Evolutionary conservation across 2,329 filamentous ascomycete species (phyloP), one percentile per base, ranked within the genome.

Genomic region (Trichoderma sp.): DNA sequence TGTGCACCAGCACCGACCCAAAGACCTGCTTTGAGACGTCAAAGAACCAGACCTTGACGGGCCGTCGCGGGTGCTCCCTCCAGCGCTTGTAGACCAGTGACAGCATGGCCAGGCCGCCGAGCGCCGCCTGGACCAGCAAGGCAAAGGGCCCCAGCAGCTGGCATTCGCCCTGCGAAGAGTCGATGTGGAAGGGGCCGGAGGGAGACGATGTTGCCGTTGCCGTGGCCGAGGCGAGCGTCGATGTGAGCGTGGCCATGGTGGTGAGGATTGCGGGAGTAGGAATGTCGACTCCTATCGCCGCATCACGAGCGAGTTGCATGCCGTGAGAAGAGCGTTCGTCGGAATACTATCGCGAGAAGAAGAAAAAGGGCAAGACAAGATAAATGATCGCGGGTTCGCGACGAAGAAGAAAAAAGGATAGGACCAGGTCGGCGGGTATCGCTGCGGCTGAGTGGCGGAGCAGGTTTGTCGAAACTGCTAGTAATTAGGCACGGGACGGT

Each of bases 21-120:
- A 98, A 92, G 64, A 99, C 93, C 83, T 99, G 95, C 83, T 99
- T 99, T 35, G 93, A 97, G 27, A 90, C 95, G 77, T 99, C 95
- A 78, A 98, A 99, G 78, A 92, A 94, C 94, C 95, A 99, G 72
- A 99, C 93, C 84, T 96, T 97, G 75, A 98, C 76, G 1, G 94
- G 94, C 66, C 95, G 87, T 78, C 97, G 94, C 1, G 95, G 94
- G 67, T 92, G 86, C 80, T 99, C 95, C 71, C 92, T 88, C 89
- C 91, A 97, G 73, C 95, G 87, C 83, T 99, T 99, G 83, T 89
- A 97, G 8, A 98, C 94, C 58, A 99, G 86, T 1, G 93, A 92
- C 65, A 94, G 83, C 63, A 98, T 81, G 9, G 95, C 95, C 67
- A 97, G 82, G 19, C 85, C 87, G 19, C 95, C 95, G 19, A 99